These are phyloP conservation scores for Cutaneotrichosporon sp. DNA, from an alignment of 1,284 basidiomycete genomes.

Conservation along the genomic window DNA sequence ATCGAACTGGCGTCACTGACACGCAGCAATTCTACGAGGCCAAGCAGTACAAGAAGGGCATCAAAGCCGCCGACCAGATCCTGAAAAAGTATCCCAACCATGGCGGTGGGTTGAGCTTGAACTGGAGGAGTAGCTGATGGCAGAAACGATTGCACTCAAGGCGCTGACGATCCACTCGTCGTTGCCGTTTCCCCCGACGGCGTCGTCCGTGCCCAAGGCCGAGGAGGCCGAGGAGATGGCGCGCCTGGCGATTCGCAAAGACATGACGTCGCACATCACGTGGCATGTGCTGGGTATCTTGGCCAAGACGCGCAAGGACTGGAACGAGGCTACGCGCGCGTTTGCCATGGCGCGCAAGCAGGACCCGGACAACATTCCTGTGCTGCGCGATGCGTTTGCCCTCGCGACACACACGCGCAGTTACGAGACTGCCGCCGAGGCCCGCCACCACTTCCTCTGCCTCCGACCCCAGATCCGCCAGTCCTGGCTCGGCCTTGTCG, in stretches of 20 bases:
- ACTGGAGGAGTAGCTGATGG: neutral
- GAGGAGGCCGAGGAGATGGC: slow-evolving; percentile 74
- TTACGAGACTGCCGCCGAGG: slow-evolving; percentile 74
- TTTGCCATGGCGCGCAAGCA: slow-evolving; percentile 67
- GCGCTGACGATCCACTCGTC: slow-evolving; percentile 66
- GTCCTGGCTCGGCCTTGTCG: slow-evolving; percentile 85
- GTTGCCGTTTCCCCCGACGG: slow-evolving; percentile 42
- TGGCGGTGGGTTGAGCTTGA: slow-evolving; percentile 61
- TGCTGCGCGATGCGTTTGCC: slow-evolving; percentile 84
- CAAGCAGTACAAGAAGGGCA: slow-evolving; percentile 80
- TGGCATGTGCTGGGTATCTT: slow-evolving; percentile 98
- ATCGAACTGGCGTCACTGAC: neutral
- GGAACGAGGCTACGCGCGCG: slow-evolving; percentile 53
- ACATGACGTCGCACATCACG: slow-evolving; percentile 89
- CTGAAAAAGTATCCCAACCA: slow-evolving; percentile 94
- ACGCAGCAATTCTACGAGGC: slow-evolving; percentile 68
- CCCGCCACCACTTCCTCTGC: slow-evolving; percentile 72
- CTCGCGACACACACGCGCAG: slow-evolving; percentile 86
- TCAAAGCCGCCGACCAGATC: slow-evolving; percentile 89
- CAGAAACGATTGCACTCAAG: slow-evolving; percentile 92
- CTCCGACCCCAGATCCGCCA: slow-evolving; percentile 77
- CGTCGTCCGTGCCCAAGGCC: slow-evolving; percentile 58
- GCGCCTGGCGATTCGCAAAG: slow-evolving; percentile 78
- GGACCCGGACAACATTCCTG: slow-evolving; percentile 91
- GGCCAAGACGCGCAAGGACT: slow-evolving; percentile 61